Base-by-base conservation (phyloP, 2,329 filamentous ascomycete genomes). In the Cordyceps militaris region DNA sequence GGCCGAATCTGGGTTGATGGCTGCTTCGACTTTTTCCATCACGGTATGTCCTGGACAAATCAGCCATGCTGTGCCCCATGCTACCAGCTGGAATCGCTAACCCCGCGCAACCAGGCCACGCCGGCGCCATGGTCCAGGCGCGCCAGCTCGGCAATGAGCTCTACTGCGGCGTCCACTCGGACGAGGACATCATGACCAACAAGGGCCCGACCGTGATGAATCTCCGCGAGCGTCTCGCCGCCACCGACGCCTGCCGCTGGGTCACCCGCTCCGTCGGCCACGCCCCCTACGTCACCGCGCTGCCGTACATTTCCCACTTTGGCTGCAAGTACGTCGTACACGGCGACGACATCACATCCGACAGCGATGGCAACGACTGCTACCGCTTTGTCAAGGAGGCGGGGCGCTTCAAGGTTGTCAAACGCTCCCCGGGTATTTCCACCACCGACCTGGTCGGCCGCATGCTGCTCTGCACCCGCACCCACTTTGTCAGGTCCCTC, bases 181-280 rank as follows among this genome's bases (percentile, higher is more conserved):
- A 99, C 71, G 91, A 97, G 73, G 88, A 89, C 54, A 99, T 99
- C 66, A 79, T 96, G 64, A 89, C 92, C 69, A 96, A 99, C 78
- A 99, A 99, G 76, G 94, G 94, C 7, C 94, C 94, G 1, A 97
- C 93, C 0, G 94, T 99, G 65, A 99, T 99, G 94, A 93, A 84
- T 58, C 79, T 97, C 58, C 81, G 87, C 64, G 94, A 99, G 81
- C 87, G 93, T 62, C 81, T 96, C 62, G 86, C 91, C 61, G 93
- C 94, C 40, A 91, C 96, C 47, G 87, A 97, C 67, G 94, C 94
- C 63, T 97, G 94, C 74, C 88, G 94, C 62, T 99, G 94, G 92
- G 88, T 91, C 16, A 96, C 93, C 49, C 80, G 83, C 61, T 91
- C 90, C 38, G 80, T 99, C 59, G 84, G 91, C 13, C 77, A 89